A percentile compares a stretch with the other conserved stretches of the same genome.
Conservation (phyloP, 306 rosid species). For the Malus asiatica region DNA sequence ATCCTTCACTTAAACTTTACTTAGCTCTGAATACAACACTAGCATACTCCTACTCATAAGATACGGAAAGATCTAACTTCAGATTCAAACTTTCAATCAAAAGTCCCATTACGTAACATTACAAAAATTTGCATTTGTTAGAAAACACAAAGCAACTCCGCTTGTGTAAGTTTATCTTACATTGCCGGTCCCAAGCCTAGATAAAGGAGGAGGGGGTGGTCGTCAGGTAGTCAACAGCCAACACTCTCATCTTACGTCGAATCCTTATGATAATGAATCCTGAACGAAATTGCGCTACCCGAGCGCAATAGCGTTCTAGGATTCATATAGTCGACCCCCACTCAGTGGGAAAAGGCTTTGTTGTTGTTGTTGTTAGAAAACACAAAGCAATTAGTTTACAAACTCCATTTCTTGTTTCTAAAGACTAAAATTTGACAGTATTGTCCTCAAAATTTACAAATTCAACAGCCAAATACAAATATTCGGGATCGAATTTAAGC, state of each 20-base stretch:
- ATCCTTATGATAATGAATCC: too few species aligned
- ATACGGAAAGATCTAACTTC: not conserved
- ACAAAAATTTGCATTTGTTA: not conserved
- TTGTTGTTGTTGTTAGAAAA: not conserved
- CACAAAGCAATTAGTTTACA: not conserved
- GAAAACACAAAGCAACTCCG: not conserved
- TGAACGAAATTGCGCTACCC: too few species aligned
- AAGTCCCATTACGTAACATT: not conserved
- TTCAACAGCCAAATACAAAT: not conserved
- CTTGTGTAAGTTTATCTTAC: too few species aligned
- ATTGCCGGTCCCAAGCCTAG: too few species aligned
- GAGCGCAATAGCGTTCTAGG: too few species aligned
- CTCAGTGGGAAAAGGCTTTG: too few species aligned
- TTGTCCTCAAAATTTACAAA: too few species aligned
- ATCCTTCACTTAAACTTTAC: not conserved
- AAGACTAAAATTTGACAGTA: not conserved
- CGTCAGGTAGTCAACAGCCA: too few species aligned
- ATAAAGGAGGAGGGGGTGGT: too few species aligned
- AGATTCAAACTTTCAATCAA: not conserved
- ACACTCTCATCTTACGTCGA: too few species aligned
- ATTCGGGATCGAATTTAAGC: not conserved
- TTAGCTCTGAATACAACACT: not conserved
- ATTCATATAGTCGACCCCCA: too few species aligned
- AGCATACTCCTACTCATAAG: not conserved
- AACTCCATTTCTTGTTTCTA: not conserved